A percentile compares a stretch with the other conserved stretches of the same genome.
Evolutionary conservation across 2,329 filamentous ascomycete genomes (phyloP).

Genomic region (Curvularia verruculosa): DNA sequence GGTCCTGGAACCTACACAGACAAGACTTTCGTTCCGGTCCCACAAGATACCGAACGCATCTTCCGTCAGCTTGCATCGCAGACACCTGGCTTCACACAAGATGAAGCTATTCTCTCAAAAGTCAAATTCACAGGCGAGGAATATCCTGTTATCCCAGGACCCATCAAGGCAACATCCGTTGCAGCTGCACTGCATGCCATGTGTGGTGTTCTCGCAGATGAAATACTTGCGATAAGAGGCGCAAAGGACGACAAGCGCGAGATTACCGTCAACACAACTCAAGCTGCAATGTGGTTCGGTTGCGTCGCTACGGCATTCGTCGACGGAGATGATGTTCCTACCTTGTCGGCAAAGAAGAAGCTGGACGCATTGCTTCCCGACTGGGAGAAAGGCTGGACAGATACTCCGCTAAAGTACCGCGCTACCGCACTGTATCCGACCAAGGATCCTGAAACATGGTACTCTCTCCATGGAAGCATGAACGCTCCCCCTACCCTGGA

Average conservation of each 20-base stretch:
- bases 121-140: constrained; percentile 51
- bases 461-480: constrained; percentile 59
- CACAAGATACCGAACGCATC: constrained; percentile 21
- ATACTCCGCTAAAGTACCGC: constrained; percentile 23
- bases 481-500: constrained; percentile 52
- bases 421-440: constrained; percentile 52
- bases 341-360: neutral
- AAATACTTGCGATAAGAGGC: constrained; percentile 33
- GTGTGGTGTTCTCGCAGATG: constrained; percentile 52
- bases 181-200: constrained; percentile 54
- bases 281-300: constrained; percentile 17
- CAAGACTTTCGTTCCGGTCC: constrained; percentile 46
- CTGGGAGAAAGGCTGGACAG: constrained; percentile 1
- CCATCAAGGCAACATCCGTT: constrained; percentile 53
- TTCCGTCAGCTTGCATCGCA: constrained; percentile 29
- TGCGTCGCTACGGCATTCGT: constrained; percentile 24
- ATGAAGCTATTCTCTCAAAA: constrained; percentile 38
- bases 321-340: neutral
- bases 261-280: neutral
- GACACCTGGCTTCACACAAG: constrained; percentile 52
- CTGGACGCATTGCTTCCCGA: neutral
- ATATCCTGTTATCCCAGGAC: constrained; percentile 52
- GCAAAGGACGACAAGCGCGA: constrained; percentile 1
- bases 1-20: constrained; percentile 53
- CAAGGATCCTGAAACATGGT: constrained; percentile 54